These are phyloP conservation scores for Pestalotiopsis sp. DNA, from an alignment of 2,329 filamentous ascomycete genomes.

Conservation along the genomic window DNA sequence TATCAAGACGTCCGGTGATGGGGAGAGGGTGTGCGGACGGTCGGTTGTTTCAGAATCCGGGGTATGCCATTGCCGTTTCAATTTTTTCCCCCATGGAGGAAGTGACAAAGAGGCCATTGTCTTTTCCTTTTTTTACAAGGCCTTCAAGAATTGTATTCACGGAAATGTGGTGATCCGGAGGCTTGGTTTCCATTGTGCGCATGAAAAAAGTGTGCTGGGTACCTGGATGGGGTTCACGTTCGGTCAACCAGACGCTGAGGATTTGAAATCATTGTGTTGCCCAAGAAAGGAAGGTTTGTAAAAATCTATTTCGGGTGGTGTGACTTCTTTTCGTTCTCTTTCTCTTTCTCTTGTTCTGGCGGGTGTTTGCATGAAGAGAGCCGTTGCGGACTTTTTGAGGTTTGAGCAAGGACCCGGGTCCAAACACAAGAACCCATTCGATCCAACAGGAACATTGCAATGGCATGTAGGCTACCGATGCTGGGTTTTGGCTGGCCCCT, in stretches of 20 bases:
- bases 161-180: constrained; percentile 1
- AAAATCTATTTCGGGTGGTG: no score
- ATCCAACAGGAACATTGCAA: no score
- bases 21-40: not conserved
- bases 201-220: not conserved
- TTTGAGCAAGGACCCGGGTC: no score
- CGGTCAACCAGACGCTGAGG: no score
- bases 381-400: no score
- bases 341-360: no score
- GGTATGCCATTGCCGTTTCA: not conserved
- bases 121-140: no score
- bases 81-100: not conserved
- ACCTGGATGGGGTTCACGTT: not conserved
- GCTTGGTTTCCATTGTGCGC: not conserved
- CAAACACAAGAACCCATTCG: no score
- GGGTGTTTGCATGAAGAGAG: no score
- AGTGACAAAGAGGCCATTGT: no score
- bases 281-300: no score
- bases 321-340: no score
- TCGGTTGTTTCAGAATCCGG: constrained; percentile 6
- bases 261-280: not conserved
- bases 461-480: not conserved
- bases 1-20: not conserved
- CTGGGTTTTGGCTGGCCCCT: not conserved
- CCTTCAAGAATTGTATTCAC: not conserved